phyloP scores from a whole-genome alignment of 352 stramenopile genomes.

The Phytophthora pseudosyringae region DNA sequence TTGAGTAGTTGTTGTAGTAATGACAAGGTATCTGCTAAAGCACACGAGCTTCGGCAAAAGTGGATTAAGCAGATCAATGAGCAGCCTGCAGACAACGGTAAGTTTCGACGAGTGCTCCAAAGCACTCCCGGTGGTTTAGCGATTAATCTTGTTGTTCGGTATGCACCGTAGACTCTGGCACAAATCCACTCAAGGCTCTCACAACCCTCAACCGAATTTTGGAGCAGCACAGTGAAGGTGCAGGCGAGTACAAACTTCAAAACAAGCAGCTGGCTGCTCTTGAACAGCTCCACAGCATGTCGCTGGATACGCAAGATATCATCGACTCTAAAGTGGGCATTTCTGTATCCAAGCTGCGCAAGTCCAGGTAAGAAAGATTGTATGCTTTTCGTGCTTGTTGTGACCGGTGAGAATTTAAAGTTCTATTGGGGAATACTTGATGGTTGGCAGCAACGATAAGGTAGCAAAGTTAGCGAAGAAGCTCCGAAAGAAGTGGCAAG shows the following conservation, averaged over 20 bases:
- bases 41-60: conserved; percentile 66
- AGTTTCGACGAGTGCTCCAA: background rate
- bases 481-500: conserved; percentile 86
- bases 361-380: conserved; percentile 58
- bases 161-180: conserved; percentile 27
- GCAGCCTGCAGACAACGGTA: conserved; percentile 39
- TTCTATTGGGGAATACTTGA: conserved; percentile 14
- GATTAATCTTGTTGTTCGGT: conserved; percentile 5
- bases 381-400: no score
- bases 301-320: conserved; percentile 74
- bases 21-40: conserved; percentile 77
- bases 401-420: no score
- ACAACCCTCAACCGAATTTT: conserved; percentile 64
- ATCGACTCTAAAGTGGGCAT: conserved; percentile 84
- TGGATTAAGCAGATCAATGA: conserved; percentile 74
- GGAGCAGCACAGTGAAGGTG: conserved; percentile 46
- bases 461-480: conserved; percentile 59
- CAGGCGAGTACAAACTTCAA: conserved; percentile 42
- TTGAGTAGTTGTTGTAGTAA: conserved; percentile 46
- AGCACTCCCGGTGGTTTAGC: background rate
- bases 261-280: conserved; percentile 52
- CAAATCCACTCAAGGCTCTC: conserved; percentile 50
- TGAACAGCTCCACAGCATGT: conserved; percentile 69
- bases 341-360: conserved; percentile 76
- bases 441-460: conserved; percentile 61